These are phyloP conservation scores for Tetrahymena malaccensis DNA, from an alignment of 73 alveolate genomes.

Conservation along the genomic window DNA sequence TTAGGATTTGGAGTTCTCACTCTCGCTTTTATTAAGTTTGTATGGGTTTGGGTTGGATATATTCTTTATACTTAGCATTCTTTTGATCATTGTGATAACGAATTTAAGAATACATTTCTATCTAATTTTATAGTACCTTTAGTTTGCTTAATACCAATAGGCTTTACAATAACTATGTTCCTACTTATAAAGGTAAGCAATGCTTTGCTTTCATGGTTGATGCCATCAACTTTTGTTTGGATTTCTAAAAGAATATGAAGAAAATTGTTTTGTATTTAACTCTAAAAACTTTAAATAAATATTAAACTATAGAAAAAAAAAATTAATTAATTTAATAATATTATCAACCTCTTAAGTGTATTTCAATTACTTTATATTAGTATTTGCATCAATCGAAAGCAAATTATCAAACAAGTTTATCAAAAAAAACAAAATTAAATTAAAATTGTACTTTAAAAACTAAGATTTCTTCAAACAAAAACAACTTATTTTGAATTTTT, in stretches of 20 bases:
- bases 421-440: too few species aligned
- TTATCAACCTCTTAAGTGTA: too few species aligned
- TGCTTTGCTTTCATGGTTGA: neutral
- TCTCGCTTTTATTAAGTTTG: neutral
- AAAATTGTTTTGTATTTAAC: neutral
- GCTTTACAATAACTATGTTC: neutral
- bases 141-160: neutral
- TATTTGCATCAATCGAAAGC: too few species aligned
- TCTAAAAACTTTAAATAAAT: neutral
- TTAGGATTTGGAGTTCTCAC: neutral
- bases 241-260: neutral
- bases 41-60: neutral
- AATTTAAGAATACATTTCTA: neutral
- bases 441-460: too few species aligned
- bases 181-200: neutral
- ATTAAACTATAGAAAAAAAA: neutral
- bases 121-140: neutral
- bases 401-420: too few species aligned
- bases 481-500: too few species aligned
- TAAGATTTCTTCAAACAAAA: too few species aligned
- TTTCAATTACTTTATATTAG: too few species aligned
- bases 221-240: neutral
- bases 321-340: neutral
- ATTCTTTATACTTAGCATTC: neutral
- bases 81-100: neutral